These are phyloP conservation scores for Hericium coralloides DNA, from an alignment of 768 basidiomycete genomes.

Conservation along the genomic window DNA sequence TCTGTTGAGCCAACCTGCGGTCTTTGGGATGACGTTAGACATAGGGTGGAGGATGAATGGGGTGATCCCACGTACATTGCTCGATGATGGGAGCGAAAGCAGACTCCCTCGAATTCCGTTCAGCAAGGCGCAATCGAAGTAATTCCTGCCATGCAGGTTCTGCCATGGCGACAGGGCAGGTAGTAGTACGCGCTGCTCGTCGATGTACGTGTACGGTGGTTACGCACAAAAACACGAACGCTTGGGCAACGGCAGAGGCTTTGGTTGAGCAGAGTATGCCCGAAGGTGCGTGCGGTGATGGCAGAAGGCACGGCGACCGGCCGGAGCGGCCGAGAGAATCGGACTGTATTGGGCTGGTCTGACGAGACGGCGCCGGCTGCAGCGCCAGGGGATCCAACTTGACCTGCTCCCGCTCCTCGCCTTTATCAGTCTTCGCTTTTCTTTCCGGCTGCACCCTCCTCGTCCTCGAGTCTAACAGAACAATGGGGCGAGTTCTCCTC, in stretches of 20 bases:
- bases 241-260: not conserved
- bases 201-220: too few species aligned
- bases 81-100: constrained; percentile 82
- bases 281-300: not conserved
- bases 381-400: not conserved
- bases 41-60: constrained; percentile 8
- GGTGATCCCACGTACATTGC: constrained; percentile 60
- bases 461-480: constrained; percentile 7
- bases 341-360: not conserved
- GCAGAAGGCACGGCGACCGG: not conserved
- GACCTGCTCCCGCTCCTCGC: too few species aligned
- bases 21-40: constrained; percentile 37
- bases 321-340: not conserved
- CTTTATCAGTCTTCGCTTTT: constrained; percentile 9
- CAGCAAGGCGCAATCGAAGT: constrained; percentile 67
- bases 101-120: constrained; percentile 76
- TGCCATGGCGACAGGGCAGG: constrained; percentile 40
- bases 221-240: too few species aligned
- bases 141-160: constrained; percentile 83
- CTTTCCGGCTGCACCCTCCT: constrained; percentile 14
- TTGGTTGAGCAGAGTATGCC: not conserved
- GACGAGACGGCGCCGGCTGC: not conserved
- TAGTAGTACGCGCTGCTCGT: not conserved
- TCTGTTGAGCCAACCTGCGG: constrained; percentile 85
- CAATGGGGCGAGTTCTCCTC: constrained; percentile 80